Evolutionary conservation across 2,329 filamentous ascomycete species (phyloP).

Genomic region (Fusarium zealandicum): DNA sequence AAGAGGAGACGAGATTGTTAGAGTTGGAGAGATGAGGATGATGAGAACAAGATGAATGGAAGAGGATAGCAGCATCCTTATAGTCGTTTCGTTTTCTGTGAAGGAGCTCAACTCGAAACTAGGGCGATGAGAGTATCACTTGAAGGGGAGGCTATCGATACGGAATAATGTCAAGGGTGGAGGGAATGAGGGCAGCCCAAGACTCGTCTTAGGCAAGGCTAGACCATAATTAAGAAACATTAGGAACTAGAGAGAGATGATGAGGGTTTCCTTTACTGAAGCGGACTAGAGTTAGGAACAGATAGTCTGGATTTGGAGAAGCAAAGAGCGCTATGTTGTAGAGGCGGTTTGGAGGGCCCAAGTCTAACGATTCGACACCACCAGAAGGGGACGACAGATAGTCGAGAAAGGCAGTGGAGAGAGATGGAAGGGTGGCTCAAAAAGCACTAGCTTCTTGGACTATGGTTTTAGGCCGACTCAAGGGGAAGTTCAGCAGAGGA

Average conservation of each 20-base stretch:
- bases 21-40: conserved; percentile 13
- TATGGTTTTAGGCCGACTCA: not conserved
- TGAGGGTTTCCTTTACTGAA: conserved; percentile 10
- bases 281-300: conserved; percentile 3
- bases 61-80: conserved; percentile 22
- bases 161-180: conserved; percentile 8
- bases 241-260: conserved; percentile 9
- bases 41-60: not conserved
- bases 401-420: not conserved
- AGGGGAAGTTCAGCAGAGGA: not conserved
- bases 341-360: not conserved
- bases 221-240: conserved; percentile 7
- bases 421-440: not conserved
- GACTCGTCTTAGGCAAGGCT: not conserved
- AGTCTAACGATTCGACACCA: not conserved
- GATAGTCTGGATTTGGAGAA: not conserved
- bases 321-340: not conserved
- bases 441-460: conserved; percentile 6
- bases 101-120: not conserved
- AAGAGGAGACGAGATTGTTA: not conserved
- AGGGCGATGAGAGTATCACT: not conserved
- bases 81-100: conserved; percentile 4
- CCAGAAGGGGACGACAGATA: not conserved
- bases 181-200: conserved; percentile 5
- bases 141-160: conserved; percentile 9